These are phyloP conservation scores for Aspergillus piperis DNA, from an alignment of 2,329 filamentous ascomycete species.

Conservation along the genomic window DNA sequence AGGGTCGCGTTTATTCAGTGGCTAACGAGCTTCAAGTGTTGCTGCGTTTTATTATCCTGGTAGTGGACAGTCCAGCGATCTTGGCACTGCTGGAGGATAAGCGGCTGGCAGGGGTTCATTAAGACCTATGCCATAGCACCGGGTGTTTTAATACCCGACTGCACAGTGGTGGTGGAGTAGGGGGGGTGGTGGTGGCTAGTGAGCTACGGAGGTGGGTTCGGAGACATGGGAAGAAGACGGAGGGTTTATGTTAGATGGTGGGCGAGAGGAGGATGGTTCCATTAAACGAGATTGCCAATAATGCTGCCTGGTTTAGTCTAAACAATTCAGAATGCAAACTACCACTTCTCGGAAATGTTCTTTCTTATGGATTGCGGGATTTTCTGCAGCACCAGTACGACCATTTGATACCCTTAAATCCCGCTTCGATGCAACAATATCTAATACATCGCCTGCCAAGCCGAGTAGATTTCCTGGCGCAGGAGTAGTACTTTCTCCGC, in stretches of 20 bases:
- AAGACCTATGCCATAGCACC: neutral
- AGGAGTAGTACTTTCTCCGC: neutral
- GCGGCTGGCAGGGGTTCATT: neutral
- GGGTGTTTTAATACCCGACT: neutral
- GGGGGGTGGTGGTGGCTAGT: no score
- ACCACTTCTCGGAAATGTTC: neutral
- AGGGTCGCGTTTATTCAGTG: neutral
- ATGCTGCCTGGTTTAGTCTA: neutral
- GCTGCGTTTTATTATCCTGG: constrained; percentile 46
- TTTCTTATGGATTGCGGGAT: neutral
- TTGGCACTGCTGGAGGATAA: constrained; percentile 24
- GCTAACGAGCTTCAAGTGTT: constrained; percentile 34
- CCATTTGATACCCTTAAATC: neutral
- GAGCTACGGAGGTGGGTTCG: no score
- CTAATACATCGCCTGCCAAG: neutral
- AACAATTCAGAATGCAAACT: neutral
- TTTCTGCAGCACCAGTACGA: neutral
- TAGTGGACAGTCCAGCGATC: constrained; percentile 28
- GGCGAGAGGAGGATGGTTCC: neutral
- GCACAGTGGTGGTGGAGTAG: neutral
- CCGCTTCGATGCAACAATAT: neutral
- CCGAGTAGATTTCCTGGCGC: neutral
- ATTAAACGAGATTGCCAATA: constrained; percentile 1
- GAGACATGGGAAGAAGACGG: no score
- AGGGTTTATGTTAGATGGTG: no score